These are phyloP conservation scores for Friedmanniomyces simplex DNA, from an alignment of 495 filamentous ascomycete genomes.

Conservation along the genomic window DNA sequence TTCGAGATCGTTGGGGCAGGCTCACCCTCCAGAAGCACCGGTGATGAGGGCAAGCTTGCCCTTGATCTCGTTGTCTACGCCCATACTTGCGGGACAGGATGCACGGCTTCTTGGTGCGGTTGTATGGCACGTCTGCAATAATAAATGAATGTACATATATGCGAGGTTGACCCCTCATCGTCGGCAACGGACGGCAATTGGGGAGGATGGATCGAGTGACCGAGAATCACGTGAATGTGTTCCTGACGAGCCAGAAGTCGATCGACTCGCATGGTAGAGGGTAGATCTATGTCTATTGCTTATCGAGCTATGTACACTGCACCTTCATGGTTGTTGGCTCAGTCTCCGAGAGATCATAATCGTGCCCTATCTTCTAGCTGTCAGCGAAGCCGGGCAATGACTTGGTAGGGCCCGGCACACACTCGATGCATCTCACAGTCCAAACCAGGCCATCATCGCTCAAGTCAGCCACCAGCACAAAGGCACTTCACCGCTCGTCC, in stretches of 20 bases:
- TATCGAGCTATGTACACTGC: neutral
- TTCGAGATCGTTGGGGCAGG: neutral
- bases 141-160: neutral
- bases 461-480: neutral
- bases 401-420: too few relatives aligned
- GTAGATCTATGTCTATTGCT: neutral
- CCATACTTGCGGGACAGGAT: neutral
- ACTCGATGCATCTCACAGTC: neutral
- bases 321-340: too few relatives aligned
- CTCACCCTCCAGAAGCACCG: constrained; percentile 55
- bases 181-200: neutral
- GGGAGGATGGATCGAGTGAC: neutral
- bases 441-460: neutral
- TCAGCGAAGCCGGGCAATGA: too few relatives aligned
- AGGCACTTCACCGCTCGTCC: too few relatives aligned
- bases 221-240: neutral
- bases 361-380: too few relatives aligned
- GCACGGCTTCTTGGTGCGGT: neutral
- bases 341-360: too few relatives aligned
- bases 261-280: neutral
- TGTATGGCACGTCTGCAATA: too few relatives aligned
- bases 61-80: constrained; percentile 41
- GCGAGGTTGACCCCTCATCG: neutral
- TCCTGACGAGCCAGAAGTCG: too few relatives aligned
- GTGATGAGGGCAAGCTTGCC: constrained; percentile 55